Evolutionary conservation across 257 asterid genomes (phyloP).

Genomic region (Nicotiana obtusifolia): DNA sequence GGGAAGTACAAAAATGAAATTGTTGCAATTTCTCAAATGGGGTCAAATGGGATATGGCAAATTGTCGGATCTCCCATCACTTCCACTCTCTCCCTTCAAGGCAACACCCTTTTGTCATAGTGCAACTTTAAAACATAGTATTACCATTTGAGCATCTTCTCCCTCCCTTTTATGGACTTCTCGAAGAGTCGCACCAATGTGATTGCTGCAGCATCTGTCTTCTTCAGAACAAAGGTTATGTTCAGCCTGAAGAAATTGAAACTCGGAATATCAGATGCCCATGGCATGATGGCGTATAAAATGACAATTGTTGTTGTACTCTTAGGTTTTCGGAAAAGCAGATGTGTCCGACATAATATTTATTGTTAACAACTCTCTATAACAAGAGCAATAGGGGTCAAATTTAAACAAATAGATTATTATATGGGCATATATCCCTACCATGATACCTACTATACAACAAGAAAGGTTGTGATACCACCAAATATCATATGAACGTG

Average conservation of each 20-base stretch:
- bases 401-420: not conserved
- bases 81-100: not conserved
- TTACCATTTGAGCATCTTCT: slow-evolving; percentile 58
- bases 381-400: not conserved
- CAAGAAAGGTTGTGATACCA: not conserved
- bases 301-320: not conserved
- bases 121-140: not conserved
- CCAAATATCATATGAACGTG: too few relatives aligned
- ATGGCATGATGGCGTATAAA: not conserved
- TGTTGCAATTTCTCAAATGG: not conserved
- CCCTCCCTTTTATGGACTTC: slow-evolving; percentile 40
- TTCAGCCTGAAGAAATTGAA: slow-evolving; percentile 47
- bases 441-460: not conserved
- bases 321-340: not conserved
- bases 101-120: not conserved
- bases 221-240: slow-evolving; percentile 9
- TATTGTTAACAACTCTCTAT: not conserved
- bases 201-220: slow-evolving; percentile 31
- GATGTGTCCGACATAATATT: not conserved
- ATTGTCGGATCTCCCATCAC: not conserved
- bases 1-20: not conserved
- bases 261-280: not conserved
- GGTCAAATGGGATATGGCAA: not conserved
- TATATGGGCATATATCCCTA: not conserved
- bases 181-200: slow-evolving; percentile 37